Evolutionary conservation across 2,329 filamentous ascomycete genomes (phyloP).

Genomic region (Paracoccidioides brasiliensis): DNA sequence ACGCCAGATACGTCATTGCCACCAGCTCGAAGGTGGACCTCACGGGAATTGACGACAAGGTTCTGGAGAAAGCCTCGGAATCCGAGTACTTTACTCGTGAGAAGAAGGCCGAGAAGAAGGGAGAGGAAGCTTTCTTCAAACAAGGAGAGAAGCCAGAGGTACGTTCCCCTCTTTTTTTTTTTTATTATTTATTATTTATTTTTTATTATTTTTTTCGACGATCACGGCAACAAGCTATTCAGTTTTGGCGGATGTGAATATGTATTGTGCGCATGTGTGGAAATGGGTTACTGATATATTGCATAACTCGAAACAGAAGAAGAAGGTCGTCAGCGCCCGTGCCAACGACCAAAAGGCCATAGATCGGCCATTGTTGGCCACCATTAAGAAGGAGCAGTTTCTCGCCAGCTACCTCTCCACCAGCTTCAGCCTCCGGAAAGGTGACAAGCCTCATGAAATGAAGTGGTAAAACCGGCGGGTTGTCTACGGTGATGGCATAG

Average conservation of each 20-base stretch:
- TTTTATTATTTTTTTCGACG: not conserved
- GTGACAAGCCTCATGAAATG: slow-evolving; percentile 99
- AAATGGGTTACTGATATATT: slow-evolving; percentile 1
- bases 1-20: slow-evolving; percentile 39
- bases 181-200: not conserved
- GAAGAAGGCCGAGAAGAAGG: slow-evolving; percentile 83
- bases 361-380: slow-evolving; percentile 88
- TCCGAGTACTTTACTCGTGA: slow-evolving; percentile 93
- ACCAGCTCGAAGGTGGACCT: slow-evolving; percentile 44
- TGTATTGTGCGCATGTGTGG: not conserved
- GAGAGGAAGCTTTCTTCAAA: slow-evolving; percentile 99
- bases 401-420: slow-evolving; percentile 86
- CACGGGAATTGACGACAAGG: slow-evolving; percentile 59
- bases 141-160: slow-evolving; percentile 97
- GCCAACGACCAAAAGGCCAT: slow-evolving; percentile 96
- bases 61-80: slow-evolving; percentile 72
- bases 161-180: slow-evolving; percentile 28
- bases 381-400: slow-evolving; percentile 96
- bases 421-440: slow-evolving; percentile 97
- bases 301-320: slow-evolving; percentile 57
- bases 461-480: slow-evolving; percentile 56
- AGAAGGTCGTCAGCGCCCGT: slow-evolving; percentile 81
- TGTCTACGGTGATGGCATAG: slow-evolving; percentile 22
- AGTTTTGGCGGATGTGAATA: not conserved
- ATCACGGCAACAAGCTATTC: not conserved